phyloP scores from a whole-genome alignment of 75 land plant species.

The Cunninghamia lanceolata region DNA sequence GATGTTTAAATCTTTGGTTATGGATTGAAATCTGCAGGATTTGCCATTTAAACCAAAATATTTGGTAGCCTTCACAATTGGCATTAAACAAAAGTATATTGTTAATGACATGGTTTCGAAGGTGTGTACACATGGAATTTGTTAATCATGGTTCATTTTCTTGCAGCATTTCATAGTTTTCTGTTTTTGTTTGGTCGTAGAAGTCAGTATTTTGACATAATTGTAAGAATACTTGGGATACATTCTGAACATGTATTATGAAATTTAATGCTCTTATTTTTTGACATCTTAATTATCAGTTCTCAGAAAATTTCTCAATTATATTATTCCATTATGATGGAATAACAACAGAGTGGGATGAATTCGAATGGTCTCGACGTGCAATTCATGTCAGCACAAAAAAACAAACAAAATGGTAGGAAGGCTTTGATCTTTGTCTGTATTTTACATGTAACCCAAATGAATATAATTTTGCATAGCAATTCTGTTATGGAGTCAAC shows the following conservation, averaged over 20 bases:
- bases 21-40: conserved; percentile 24
- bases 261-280: background rate
- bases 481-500: no score
- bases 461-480: no score
- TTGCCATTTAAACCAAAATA: conserved; percentile 15
- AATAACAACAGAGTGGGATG: conserved; percentile 36
- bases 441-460: no score
- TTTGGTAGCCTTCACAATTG: conserved; percentile 22
- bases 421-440: no score
- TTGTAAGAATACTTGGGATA: background rate
- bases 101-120: conserved; percentile 24
- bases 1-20: background rate
- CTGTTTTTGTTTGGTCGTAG: background rate
- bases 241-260: background rate
- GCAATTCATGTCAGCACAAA: conserved; percentile 35
- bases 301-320: conserved; percentile 32
- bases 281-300: background rate
- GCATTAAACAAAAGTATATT: conserved; percentile 17
- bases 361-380: conserved; percentile 38
- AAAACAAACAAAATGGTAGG: conserved; percentile 44
- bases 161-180: background rate
- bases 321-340: conserved; percentile 50
- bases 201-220: background rate
- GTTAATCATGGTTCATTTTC: background rate
- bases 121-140: conserved; percentile 2